Evolutionary conservation across 2,329 filamentous ascomycete species (phyloP), one percentile per base, ranked within the genome.

Genomic region (Fusarium begoniae): DNA sequence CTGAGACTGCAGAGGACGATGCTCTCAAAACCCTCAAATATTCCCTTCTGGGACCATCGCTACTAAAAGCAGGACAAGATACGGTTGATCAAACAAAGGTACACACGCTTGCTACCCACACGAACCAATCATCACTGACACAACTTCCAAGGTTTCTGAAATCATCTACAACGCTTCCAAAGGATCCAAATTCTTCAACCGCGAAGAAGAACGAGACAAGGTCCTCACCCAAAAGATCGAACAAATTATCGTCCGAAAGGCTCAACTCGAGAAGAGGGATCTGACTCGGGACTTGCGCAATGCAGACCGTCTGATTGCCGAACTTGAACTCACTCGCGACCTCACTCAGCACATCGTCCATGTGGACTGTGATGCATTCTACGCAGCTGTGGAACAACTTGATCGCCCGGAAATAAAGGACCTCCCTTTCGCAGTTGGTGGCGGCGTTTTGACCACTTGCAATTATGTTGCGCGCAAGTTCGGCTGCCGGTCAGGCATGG

Each of bases 91-190:
- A 98, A 84, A 89, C 89, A 73, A 97, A 96, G 85, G 92, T 91
- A 81, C 44, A 80, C 12, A 37, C 14, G 1, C 40, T 24, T 41
- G 5, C 14, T 18, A 15, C 8, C 24, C 22, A 7, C 9, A 4
- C 35, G n/a, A 14, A 40, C 26, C 15, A 20, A 37, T 28, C 32
- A 40, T 59, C 59, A 45, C 61, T 73, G 58, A 45, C 63, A 68
- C 32, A 18, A 48, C 24, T 30, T 18, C 56, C 92, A 40, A 78
- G 91, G 95, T 99, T 56, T 97, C 95, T 6, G 95, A 98, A 77
- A 92, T 98, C 76, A 99, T 99, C 69, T 98, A 98, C 84, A 94
- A 97, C 81, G 95, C 95, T 17, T 98, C 95, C 22, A 98, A 97
- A 81, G 96, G 96, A 54, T 97, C 94, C 75, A 98, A 98, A 81